Evolutionary conservation across 116 monocot species (phyloP).

Genomic region (Dioscorea cayenensis): DNA sequence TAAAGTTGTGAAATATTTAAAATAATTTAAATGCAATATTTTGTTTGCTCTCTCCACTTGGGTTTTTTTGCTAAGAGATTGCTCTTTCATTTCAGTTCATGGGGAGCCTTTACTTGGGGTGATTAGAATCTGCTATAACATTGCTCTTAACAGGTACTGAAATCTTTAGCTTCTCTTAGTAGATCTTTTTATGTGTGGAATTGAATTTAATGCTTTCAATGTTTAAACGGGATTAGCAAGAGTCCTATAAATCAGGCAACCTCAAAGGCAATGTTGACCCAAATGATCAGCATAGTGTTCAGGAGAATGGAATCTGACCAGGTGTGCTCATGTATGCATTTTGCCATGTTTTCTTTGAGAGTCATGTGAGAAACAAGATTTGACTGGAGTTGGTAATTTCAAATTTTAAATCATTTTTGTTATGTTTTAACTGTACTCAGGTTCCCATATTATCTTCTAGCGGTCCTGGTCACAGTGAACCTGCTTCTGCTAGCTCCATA

Average conservation of each 20-base stretch:
- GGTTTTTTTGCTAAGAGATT: neutral
- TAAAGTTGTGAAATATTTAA: neutral
- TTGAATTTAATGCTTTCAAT: slow-evolving; percentile 6
- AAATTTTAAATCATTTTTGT: neutral
- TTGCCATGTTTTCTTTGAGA: slow-evolving; percentile 1
- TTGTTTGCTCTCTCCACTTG: neutral
- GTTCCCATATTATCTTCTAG: slow-evolving; percentile 17
- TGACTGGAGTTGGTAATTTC: neutral
- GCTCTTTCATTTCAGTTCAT: slow-evolving; percentile 56
- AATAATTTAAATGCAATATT: neutral
- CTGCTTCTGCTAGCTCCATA: slow-evolving; percentile 19
- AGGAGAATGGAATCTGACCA: slow-evolving; percentile 90
- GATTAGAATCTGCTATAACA: slow-evolving; percentile 91
- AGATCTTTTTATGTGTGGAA: neutral
- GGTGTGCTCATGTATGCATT: slow-evolving; percentile 21
- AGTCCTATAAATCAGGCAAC: slow-evolving; percentile 96
- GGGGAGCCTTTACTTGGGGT: slow-evolving; percentile 86
- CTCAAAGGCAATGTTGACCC: slow-evolving; percentile 97
- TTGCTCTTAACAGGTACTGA: slow-evolving; percentile 90
- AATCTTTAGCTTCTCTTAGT: slow-evolving; percentile 2
- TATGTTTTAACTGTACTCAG: slow-evolving; percentile 16
- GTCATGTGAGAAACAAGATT: neutral
- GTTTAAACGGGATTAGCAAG: slow-evolving; percentile 50
- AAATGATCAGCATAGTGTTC: slow-evolving; percentile 93
- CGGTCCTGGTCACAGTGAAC: slow-evolving; percentile 12